Base-by-base conservation (phyloP, 768 basidiomycete genomes). In the Russula ochroleuca region DNA sequence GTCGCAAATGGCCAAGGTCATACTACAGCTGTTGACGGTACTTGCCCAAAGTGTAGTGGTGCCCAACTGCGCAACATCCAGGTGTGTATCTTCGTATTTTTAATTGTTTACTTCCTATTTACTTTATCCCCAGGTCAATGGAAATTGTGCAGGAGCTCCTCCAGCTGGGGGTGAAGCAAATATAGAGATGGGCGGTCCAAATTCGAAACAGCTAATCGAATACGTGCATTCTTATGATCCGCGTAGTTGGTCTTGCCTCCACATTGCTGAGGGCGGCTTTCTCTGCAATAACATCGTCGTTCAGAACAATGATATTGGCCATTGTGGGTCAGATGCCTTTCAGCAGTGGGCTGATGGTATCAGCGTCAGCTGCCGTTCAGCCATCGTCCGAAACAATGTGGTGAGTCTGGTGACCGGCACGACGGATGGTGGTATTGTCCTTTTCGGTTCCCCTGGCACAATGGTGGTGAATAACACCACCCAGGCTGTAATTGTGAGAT, bases 161-260 rank as follows among this genome's bases (percentile, higher is more conserved):
- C 80, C 85, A 1, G 80, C 79, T 0, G 66, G 54, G 25, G 89
- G 89, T 8, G 88, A 87, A 0, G 91, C 81, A 23, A 92, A 91
- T 69, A 90, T 93, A 58, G 91, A 93, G 74, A 86, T 94, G 80
- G 92, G 92, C 6, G 92, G 91, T 10, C 69, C 78, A n/a, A 92
- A 88, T 66, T 76, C 82, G 3, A 77, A 80, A 68, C 92, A 94
- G 72, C 68, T 92, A 40, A 78, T 94, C 59, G 89, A 93, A 76
- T 85, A 83, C 65, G 90, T 93, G 13, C 83, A 79, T 66, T 86
- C 88, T 7, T 88, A 76, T 70, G 84, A 93, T 73, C 88, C 90
- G 2, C 81, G 91, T 56, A 76, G 88, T 64, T 93, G 92, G 92
- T 84, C 88, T 7, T 92, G 91, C 72, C 78, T 94, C 43, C 92